Evolutionary conservation across 768 basidiomycete species (phyloP).

Genomic region (Sarcodon aspratus): DNA sequence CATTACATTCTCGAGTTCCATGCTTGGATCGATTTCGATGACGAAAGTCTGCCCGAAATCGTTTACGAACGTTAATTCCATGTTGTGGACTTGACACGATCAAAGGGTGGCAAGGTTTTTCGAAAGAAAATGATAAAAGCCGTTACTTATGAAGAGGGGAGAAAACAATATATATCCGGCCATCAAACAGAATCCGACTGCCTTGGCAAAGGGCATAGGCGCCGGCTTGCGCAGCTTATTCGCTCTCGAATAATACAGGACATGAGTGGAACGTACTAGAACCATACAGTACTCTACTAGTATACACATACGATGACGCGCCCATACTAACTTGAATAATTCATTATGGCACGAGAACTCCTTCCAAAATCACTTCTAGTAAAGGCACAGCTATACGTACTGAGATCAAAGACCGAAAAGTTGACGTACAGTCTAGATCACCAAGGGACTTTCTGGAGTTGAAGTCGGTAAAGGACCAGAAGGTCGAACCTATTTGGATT

Average conservation of each 20-base stretch:
- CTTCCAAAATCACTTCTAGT: no score
- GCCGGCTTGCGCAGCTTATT: background rate
- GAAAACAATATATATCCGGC: background rate
- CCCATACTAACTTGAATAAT: no score
- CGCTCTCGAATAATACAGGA: background rate
- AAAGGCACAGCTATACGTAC: no score
- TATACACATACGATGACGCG: no score
- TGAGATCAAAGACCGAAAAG: no score
- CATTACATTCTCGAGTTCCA: constrained; percentile 90
- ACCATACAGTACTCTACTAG: no score
- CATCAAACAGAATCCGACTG: background rate
- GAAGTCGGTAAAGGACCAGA: no score
- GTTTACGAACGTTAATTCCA: constrained; percentile 65
- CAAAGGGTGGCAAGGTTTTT: background rate
- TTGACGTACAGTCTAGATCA: no score
- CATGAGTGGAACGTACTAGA: background rate
- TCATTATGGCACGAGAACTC: no score
- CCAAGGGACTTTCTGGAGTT: no score
- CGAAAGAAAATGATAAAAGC: no score
- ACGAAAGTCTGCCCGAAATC: constrained; percentile 52
- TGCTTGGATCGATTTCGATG: constrained; percentile 80
- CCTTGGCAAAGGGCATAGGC: background rate
- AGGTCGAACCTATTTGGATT: no score
- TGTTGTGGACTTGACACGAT: constrained; percentile 13
- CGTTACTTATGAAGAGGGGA: background rate